phyloP scores from a whole-genome alignment of 345 rosid species.

The Eutrema japonicum region DNA sequence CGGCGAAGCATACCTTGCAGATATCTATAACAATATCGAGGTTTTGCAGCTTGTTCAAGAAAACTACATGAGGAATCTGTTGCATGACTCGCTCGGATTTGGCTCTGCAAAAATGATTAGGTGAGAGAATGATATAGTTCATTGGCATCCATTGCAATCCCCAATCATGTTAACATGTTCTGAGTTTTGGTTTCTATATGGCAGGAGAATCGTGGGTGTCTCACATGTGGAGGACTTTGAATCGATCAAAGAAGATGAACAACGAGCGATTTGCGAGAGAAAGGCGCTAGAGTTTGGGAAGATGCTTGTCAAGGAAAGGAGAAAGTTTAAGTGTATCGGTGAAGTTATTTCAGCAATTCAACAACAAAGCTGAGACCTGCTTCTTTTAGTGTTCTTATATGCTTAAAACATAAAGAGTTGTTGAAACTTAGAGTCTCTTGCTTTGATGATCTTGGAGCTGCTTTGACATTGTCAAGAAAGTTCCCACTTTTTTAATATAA shows the following conservation, averaged over 20 bases:
- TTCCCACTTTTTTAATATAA: background rate
- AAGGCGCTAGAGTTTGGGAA: conserved; percentile 73
- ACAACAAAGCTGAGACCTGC: conserved; percentile 34
- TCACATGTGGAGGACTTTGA: conserved; percentile 98
- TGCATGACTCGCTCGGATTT: conserved; percentile 89
- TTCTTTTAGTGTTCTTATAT: background rate
- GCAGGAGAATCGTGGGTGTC: conserved; percentile 94
- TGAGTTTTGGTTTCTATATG: conserved; percentile 11
- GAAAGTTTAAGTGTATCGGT: conserved; percentile 59
- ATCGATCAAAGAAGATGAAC: conserved; percentile 64
- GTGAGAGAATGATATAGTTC: conserved; percentile 39
- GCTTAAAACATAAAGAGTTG: conserved; percentile 12
- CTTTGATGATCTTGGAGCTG: conserved; percentile 8
- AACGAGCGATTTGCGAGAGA: conserved; percentile 73
- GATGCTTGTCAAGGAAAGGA: conserved; percentile 76
- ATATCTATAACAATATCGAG: conserved; percentile 67
- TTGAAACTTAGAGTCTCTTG: conserved; percentile 23
- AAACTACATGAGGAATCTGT: conserved; percentile 64
- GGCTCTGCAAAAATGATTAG: conserved; percentile 99
- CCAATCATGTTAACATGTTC: no score
- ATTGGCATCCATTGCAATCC: background rate
- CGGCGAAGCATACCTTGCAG: conserved; percentile 90
- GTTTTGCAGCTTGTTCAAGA: conserved; percentile 66
- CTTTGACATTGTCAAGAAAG: conserved; percentile 3
- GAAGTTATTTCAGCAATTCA: conserved; percentile 70